Evolutionary conservation across 176 grass and related monocot genomes (phyloP), one percentile per base, ranked within the genome.

Genomic region (Melocanna baccifera): DNA sequence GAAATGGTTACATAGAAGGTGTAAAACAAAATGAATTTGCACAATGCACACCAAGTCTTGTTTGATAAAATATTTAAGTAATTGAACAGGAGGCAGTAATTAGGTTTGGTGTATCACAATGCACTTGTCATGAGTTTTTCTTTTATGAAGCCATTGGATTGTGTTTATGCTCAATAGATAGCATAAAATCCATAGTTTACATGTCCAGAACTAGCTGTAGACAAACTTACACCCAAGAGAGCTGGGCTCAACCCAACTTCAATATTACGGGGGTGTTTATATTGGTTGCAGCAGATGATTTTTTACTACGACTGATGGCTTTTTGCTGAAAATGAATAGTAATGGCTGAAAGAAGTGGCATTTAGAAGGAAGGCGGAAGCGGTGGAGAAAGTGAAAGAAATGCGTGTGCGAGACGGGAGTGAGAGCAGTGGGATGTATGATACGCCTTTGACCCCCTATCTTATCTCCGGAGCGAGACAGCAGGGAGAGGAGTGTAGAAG

Each of bases 151-250:
- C 8, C 20, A 69, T 42, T 69, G 37, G 10, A 43, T 43, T 43
- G 67, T 23, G 37, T 69, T 20, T 9, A 69, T 43, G 12, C 67
- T 12, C 4, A 52, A 52, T 52, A 19, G 50, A 19, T 7, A 7
- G 16, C 19, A 69, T 25, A 13, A 23, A 23, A 42, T 42, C 41
- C 67, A 69, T 69, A 69, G 25, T 69, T 23, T 43, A 11, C 67
- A n/a, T 69, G 20, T 43, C 67, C 10, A n/a, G 11, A 23, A 22
- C 20, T 69, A 43, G 71, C 26, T 61, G 26, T 28, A 73, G 30
- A 42, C 12, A 84, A 84, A 67, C n/a, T 56, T 75, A 67, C 32
- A 84, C 16, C 12, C 14, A 66, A n/a, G 23, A 30, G 22, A 82
- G n/a, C 47, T 43, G 52, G 23, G 62, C 37, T 19, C 18, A 67